A percentile compares a stretch with the other conserved stretches of the same genome.
Conservation (phyloP, 345 rosid genomes). For the Xanthoceras sorbifolium region DNA sequence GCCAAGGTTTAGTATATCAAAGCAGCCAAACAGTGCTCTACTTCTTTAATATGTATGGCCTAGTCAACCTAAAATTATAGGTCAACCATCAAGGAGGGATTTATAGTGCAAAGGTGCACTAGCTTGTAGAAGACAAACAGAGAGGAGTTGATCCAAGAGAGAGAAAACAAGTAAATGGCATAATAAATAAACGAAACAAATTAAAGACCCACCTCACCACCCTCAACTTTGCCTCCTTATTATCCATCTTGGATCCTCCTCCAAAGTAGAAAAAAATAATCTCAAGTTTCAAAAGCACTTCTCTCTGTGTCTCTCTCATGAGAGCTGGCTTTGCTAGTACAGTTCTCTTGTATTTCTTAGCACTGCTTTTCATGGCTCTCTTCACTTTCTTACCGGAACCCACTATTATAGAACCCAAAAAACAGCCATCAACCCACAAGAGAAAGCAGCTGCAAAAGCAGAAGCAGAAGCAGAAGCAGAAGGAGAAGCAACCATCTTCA, state of each 20-base stretch:
- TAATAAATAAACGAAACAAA: constrained; percentile 21
- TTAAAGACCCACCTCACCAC: constrained; percentile 40
- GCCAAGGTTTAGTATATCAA: background rate
- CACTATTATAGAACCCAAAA: constrained; percentile 21
- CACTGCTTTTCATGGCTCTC: constrained; percentile 56
- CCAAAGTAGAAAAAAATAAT: constrained; percentile 14
- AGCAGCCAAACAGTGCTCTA: background rate
- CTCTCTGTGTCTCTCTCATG: constrained; percentile 9
- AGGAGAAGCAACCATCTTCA: constrained; percentile 67
- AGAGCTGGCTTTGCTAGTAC: constrained; percentile 10
- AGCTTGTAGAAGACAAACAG: background rate
- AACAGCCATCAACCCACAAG: constrained; percentile 34
- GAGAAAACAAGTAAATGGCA: constrained; percentile 3
- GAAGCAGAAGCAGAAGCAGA: constrained; percentile 20
- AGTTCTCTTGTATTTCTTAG: constrained; percentile 5
- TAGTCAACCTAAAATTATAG: background rate
- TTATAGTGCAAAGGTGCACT: constrained; percentile 7
- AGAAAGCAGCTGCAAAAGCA: constrained; percentile 30
- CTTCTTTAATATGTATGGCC: background rate
- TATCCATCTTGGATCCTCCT: constrained; percentile 48
- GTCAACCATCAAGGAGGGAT: constrained; percentile 6
- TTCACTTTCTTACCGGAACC: constrained; percentile 55
- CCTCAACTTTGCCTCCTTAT: constrained; percentile 36
- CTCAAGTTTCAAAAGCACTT: constrained; percentile 15
- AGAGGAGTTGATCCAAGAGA: constrained; percentile 18